Base-by-base conservation (phyloP, 257 asterid species). In the Catharanthus roseus region DNA sequence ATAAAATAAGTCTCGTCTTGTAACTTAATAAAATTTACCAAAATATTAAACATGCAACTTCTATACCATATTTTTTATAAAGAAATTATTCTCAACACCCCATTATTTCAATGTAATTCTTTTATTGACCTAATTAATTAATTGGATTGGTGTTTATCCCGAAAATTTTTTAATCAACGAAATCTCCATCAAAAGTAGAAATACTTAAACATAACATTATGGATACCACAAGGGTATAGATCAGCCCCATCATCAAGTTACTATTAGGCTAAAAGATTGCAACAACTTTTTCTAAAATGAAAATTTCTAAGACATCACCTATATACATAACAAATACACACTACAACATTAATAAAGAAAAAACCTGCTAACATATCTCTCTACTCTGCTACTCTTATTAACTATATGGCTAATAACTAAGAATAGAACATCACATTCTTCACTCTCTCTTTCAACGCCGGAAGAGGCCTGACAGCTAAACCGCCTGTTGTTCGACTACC, bases 361-460 rank as follows among this genome's bases (percentile, higher is more conserved):
- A 45, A 7, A 10, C 15, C 24, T 39, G 56, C 53, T 28, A 34
- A 56, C 44, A 54, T 8, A 42, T 41, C 10, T 63, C 23, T 41
- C 29, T 18, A 31, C n/a, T 24, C 3, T 34, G 26, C 56, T 44
- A 42, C 67, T 47, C 24, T 13, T 29, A 6, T 38, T 28, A 66
- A 18, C 24, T 36, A 11, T 36, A 11, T 8, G 19, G 26, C 10
- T n/a, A 45, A 12, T 8, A 0, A 57, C 72, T 70, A 69, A 44
- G 79, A 74, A 49, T 74, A 78, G 67, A 78, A 78, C 82, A 78
- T 78, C 29, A 73, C 82, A 62, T 63, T 78, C 56, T 78, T 78
- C 78, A 78, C 82, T 11, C 55, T 78, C 42, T 78, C 82, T 33
- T 74, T 78, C 67, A 78, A 31, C 24, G 76, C 76, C 2, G 79